Conservation (phyloP, 768 basidiomycete species). For the Agaricus sinodeliciosus region DNA sequence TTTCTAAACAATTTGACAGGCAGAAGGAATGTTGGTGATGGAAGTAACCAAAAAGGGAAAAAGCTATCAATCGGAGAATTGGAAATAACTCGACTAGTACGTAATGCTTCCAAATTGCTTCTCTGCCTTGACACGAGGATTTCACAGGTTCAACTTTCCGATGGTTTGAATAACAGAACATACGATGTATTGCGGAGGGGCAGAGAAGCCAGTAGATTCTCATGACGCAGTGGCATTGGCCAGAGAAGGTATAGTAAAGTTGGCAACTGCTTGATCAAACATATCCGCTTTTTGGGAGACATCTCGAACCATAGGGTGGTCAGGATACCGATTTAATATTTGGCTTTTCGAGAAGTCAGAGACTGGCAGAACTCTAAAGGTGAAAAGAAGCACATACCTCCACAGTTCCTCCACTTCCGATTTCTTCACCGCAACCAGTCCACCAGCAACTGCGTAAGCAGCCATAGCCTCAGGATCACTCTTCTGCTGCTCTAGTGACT, state of each 20-base stretch:
- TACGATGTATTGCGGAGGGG: not conserved
- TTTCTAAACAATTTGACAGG: not conserved
- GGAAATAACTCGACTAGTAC: not conserved
- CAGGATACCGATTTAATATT: slow-evolving; percentile 45
- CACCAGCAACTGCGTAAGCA: slow-evolving; percentile 57
- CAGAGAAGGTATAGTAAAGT: slow-evolving; percentile 51
- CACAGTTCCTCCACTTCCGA: slow-evolving; percentile 61
- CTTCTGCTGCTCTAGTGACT: slow-evolving; percentile 55
- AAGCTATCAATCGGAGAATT: not conserved
- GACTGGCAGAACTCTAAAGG: not conserved
- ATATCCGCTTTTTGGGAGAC: slow-evolving; percentile 50
- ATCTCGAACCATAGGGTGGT: slow-evolving; percentile 65
- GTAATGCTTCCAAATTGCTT: too few species aligned
- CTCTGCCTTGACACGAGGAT: too few species aligned
- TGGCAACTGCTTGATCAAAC: slow-evolving; percentile 59
- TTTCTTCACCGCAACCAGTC: slow-evolving; percentile 51
- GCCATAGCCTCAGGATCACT: slow-evolving; percentile 64
- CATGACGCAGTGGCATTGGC: not conserved
- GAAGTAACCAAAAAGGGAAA: not conserved
- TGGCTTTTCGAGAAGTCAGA: slow-evolving; percentile 22
- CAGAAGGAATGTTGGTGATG: not conserved
- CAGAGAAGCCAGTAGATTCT: not conserved
- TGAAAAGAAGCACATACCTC: slow-evolving; percentile 34
- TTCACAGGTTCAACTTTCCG: too few species aligned
- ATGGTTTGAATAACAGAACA: too few species aligned